Percentiles rank a stretch among this genome's conserved stretches.
phyloP scores from a whole-genome alignment of 2,329 filamentous ascomycete genomes.

The Talaromyces islandicus region DNA sequence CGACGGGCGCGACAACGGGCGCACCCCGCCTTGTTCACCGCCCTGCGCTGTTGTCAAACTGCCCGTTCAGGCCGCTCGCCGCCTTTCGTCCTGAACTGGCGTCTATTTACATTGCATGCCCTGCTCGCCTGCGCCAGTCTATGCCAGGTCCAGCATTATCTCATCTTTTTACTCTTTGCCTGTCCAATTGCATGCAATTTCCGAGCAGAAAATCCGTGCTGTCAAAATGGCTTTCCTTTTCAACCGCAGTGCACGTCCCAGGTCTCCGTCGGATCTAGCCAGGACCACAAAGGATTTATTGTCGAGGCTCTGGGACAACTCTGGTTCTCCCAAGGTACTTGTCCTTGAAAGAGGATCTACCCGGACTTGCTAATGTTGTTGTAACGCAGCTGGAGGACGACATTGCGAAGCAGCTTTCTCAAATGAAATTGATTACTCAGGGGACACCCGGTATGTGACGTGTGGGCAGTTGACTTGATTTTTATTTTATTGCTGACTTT shows the following conservation, averaged over 20 bases:
- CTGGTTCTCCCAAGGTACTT: conserved; percentile 50
- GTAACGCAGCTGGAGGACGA: conserved; percentile 68
- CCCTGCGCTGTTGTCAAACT: conserved; percentile 13
- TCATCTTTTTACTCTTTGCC: background rate
- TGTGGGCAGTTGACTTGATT: conserved; percentile 4
- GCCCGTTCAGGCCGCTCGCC: conserved; percentile 10
- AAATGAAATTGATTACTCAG: conserved; percentile 91
- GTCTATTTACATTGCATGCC: background rate
- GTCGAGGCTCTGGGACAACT: conserved; percentile 54
- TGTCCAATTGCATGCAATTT: background rate
- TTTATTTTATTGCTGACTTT: conserved; percentile 4
- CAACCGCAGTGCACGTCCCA: conserved; percentile 51
- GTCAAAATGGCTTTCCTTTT: conserved; percentile 64
- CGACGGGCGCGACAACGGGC: conserved; percentile 6
- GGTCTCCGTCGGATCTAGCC: conserved; percentile 57
- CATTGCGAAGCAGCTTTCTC: conserved; percentile 72
- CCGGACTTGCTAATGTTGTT: conserved; percentile 11
- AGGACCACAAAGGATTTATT: conserved; percentile 60
- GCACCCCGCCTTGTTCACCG: conserved; percentile 13
- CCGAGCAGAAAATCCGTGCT: background rate
- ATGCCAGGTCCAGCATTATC: background rate
- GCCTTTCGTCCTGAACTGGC: background rate
- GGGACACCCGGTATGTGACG: conserved; percentile 68
- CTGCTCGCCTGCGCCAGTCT: background rate
- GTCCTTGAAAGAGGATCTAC: background rate